Evolutionary conservation across 305 asterid genomes (phyloP), one percentile per base, ranked within the genome.

Genomic region (Fraxinus velutina): DNA sequence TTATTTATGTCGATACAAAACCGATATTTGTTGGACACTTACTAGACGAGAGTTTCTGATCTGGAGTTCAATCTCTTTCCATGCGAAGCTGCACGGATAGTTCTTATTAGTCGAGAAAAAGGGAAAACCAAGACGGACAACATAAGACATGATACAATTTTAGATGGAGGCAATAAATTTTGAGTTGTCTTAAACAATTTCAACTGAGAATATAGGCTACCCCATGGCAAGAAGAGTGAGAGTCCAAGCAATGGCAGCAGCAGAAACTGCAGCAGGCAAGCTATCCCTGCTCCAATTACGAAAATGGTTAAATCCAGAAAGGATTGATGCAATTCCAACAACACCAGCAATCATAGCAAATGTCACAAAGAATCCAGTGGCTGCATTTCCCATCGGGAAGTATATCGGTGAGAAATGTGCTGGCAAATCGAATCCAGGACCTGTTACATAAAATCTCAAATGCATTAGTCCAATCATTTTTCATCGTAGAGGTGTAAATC

Each of bases 201-300:
- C 62, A 52, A 47, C 57, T 0, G 57, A 47, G 57, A 13, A 47
- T 1, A 47, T 47, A 47, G 57, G 24, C 83, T 89, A 92, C 99
- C 99, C 98, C 97, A 91, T 93, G 88, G 99, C 95, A 64, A 94
- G 97, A 78, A 89, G 88, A 21, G 98, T 96, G 13, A 94, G 96
- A 78, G 90, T 86, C 98, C 97, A 96, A 55, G 98, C 93, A 47
- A 93, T 84, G 71, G 84, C 62, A 72, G 97, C 99, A 64, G 93
- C 89, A 17, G 97, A 81, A 72, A 89, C 86, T 6, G 97, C 97
- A 19, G 91, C 88, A 9, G 95, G 84, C 87, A 89, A 21, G 88
- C 97, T 91, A 39, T 89, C 90, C 4, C 17, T 60, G 55, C 88
- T 88, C 99, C 99, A 93, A 33, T 32, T 82, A 0, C 92, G 92